Conservation (phyloP, 441 rosid species). For the Erysimum cheiri region DNA sequence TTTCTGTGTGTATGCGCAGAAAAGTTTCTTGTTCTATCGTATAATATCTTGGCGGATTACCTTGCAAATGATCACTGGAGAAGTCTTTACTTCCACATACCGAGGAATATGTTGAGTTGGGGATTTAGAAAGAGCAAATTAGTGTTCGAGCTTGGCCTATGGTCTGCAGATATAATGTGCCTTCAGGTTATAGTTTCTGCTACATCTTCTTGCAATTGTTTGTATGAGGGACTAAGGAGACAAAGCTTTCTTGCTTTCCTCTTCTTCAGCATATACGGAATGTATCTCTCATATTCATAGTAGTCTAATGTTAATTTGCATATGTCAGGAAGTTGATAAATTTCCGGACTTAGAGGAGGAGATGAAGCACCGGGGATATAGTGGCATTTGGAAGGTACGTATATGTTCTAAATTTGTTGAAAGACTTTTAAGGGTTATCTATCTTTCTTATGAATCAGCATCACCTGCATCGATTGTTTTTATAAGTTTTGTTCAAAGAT, state of each 20-base stretch:
- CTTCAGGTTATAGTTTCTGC: constrained; percentile 66
- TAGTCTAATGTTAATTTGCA: constrained; percentile 8
- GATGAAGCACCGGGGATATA: constrained; percentile 69
- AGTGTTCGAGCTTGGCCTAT: constrained; percentile 82
- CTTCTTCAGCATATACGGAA: not conserved
- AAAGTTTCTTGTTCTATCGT: constrained; percentile 74
- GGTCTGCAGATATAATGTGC: constrained; percentile 99
- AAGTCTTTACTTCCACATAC: constrained; percentile 84
- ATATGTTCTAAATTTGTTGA: not conserved
- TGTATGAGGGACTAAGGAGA: not conserved
- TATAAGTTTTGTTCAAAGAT: constrained; percentile 2
- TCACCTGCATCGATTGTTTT: not conserved
- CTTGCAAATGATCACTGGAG: constrained; percentile 78
- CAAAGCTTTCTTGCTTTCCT: not conserved
- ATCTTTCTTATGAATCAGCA: constrained; percentile 5
- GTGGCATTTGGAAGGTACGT: constrained; percentile 87
- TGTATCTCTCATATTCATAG: constrained; percentile 6
- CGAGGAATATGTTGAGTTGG: constrained; percentile 76
- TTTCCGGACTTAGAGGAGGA: constrained; percentile 79
- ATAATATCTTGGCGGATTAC: constrained; percentile 93
- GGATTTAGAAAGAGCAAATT: constrained; percentile 76
- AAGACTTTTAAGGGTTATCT: not conserved
- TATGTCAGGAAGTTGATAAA: constrained; percentile 86
- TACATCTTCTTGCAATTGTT: constrained; percentile 5
- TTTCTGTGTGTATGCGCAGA: constrained; percentile 51